Percentiles rank a stretch among this genome's conserved stretches.
phyloP scores from a whole-genome alignment of 805 yeast genomes.

The Metschnikowia koreensis region DNA sequence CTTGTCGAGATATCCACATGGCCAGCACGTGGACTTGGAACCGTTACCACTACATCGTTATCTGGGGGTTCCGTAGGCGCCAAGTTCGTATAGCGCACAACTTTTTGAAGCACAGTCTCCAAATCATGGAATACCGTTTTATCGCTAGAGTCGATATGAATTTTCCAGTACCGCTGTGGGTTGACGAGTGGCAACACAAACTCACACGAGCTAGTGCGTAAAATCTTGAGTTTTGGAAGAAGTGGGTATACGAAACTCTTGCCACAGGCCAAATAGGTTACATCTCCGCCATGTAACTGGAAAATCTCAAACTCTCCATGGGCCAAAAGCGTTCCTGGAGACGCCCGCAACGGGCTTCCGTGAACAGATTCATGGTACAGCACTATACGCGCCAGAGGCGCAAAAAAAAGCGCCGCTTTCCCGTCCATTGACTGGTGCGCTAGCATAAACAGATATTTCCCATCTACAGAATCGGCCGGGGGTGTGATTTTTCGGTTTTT shows the following conservation, averaged over 20 bases:
- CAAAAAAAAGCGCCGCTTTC: conserved; percentile 35
- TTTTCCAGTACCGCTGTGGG: conserved; percentile 75
- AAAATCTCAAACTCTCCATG: conserved; percentile 61
- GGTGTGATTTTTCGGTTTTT: conserved; percentile 17
- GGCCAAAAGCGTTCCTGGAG: conserved; percentile 50
- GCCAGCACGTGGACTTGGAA: conserved; percentile 9
- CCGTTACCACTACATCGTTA: not conserved
- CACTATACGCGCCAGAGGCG: conserved; percentile 31
- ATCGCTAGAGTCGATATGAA: conserved; percentile 37
- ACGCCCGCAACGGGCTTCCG: conserved; percentile 12
- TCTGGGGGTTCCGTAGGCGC: conserved; percentile 11
- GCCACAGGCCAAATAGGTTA: conserved; percentile 65
- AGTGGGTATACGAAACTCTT: conserved; percentile 70
- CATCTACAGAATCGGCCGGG: conserved; percentile 8
- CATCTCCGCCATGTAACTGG: conserved; percentile 55
- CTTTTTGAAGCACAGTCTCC: conserved; percentile 37
- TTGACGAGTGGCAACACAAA: conserved; percentile 66
- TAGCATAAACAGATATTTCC: conserved; percentile 13
- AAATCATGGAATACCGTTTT: conserved; percentile 24
- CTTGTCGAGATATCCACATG: conserved; percentile 4
- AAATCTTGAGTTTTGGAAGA: conserved; percentile 58
- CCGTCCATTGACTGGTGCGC: conserved; percentile 30
- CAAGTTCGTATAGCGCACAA: conserved; percentile 44
- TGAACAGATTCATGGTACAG: conserved; percentile 36
- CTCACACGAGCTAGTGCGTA: conserved; percentile 47